Evolutionary conservation across 257 asterid genomes (phyloP).

Genomic region (Plectranthus barbatus): DNA sequence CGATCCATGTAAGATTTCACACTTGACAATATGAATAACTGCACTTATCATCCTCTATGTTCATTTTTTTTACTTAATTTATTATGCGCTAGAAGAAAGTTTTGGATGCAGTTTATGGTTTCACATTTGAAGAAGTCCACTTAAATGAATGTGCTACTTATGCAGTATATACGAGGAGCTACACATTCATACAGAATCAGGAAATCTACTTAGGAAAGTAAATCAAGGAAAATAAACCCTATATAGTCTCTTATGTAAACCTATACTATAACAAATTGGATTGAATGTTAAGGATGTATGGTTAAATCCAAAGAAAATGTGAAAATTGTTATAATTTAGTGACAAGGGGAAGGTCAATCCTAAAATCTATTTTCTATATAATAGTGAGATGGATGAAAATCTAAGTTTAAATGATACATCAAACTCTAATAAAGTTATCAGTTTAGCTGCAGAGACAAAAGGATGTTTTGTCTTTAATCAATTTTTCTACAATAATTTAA

Average conservation of each 20-base stretch:
- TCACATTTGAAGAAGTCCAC: conserved; percentile 10
- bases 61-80: neutral
- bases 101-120: neutral
- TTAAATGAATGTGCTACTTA: neutral
- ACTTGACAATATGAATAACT: neutral
- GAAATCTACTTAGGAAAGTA: no score
- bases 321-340: neutral
- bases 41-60: neutral
- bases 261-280: neutral
- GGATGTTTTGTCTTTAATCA: neutral
- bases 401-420: neutral
- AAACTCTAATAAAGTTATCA: neutral
- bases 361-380: no score
- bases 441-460: neutral
- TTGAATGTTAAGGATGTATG: neutral
- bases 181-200: no score
- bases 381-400: neutral
- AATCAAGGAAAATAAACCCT: no score
- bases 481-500: neutral
- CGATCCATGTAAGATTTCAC: conserved; percentile 83
- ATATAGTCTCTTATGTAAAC: no score
- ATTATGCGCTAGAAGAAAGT: neutral
- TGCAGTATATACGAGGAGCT: no score
- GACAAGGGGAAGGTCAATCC: conserved; percentile 2
- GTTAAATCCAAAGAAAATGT: neutral